A percentile compares a stretch with the other conserved stretches of the same genome.
phyloP scores from a whole-genome alignment of 1,284 basidiomycete genomes.

The Bjerkandera adusta region DNA sequence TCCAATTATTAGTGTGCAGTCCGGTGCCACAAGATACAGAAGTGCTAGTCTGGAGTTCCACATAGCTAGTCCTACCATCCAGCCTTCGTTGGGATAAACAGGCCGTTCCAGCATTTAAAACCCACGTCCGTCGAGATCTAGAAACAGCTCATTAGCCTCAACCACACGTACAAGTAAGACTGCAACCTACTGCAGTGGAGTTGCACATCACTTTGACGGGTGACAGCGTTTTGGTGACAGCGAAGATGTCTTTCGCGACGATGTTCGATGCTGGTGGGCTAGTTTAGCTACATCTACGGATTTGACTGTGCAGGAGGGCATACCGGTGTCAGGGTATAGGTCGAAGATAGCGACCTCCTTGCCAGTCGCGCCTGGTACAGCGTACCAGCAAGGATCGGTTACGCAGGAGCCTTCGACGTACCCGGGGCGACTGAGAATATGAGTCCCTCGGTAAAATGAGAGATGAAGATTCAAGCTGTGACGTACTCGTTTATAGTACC shows the following conservation, averaged over 20 bases:
- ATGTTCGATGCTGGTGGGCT: constrained; percentile 41
- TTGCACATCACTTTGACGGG: constrained; percentile 55
- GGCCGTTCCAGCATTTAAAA: constrained; percentile 53
- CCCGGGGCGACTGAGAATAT: constrained; percentile 36
- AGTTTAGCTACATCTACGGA: background rate
- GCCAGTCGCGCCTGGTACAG: constrained; percentile 50
- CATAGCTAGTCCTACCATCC: too few relatives aligned
- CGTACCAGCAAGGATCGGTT: constrained; percentile 57
- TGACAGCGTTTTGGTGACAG: constrained; percentile 41
- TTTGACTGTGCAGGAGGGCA: background rate
- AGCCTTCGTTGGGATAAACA: constrained; percentile 34
- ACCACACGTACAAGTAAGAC: background rate
- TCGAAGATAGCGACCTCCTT: constrained; percentile 60
- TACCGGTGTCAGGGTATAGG: constrained; percentile 51
- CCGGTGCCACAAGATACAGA: too few relatives aligned
- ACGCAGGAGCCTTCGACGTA: constrained; percentile 59
- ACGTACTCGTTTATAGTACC: constrained; percentile 54
- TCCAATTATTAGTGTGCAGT: too few relatives aligned
- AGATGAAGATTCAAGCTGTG: background rate
- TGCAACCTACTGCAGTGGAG: constrained; percentile 39
- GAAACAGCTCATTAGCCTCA: background rate
- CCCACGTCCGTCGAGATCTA: constrained; percentile 51
- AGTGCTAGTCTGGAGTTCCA: too few relatives aligned
- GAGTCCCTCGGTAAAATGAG: background rate
- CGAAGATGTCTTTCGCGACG: constrained; percentile 45